Evolutionary conservation across 176 grass and related monocot genomes (phyloP).

Genomic region (Zoysia pacifica): DNA sequence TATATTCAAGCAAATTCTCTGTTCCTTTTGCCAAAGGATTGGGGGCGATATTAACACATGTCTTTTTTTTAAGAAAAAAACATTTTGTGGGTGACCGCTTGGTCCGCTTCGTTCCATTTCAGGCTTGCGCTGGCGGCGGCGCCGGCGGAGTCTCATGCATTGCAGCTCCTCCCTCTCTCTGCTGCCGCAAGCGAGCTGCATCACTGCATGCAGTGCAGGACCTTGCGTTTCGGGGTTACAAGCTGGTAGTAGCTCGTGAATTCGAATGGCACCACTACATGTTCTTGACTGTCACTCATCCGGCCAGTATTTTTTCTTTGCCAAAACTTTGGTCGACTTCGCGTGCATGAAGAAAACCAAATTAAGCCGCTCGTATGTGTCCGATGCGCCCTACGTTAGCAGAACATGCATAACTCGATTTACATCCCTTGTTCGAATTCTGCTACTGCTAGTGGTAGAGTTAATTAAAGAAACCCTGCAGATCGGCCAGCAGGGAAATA

Average conservation of each 20-base stretch:
- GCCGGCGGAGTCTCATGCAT: too few relatives aligned
- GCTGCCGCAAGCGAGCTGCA: neutral
- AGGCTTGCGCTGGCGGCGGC: too few relatives aligned
- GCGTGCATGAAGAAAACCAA: neutral
- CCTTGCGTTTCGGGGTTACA: conserved; percentile 28
- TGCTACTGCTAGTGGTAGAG: neutral
- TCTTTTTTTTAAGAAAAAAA: too few relatives aligned
- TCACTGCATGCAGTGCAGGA: neutral
- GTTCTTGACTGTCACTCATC: too few relatives aligned
- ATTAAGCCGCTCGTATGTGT: neutral
- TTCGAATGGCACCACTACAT: neutral
- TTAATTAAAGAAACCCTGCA: neutral
- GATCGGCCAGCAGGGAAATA: too few relatives aligned
- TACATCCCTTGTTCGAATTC: neutral
- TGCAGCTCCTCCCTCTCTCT: neutral
- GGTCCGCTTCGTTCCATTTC: too few relatives aligned
- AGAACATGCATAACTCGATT: neutral
- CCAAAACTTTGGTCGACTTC: too few relatives aligned
- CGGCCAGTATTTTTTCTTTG: too few relatives aligned
- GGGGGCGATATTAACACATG: too few relatives aligned
- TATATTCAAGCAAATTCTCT: too few relatives aligned
- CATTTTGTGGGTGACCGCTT: too few relatives aligned
- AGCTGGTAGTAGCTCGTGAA: neutral
- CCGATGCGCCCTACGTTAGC: neutral
- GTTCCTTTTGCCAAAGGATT: too few relatives aligned